phyloP scores from a whole-genome alignment of 257 asterid genomes.

The Sherardia arvensis region DNA sequence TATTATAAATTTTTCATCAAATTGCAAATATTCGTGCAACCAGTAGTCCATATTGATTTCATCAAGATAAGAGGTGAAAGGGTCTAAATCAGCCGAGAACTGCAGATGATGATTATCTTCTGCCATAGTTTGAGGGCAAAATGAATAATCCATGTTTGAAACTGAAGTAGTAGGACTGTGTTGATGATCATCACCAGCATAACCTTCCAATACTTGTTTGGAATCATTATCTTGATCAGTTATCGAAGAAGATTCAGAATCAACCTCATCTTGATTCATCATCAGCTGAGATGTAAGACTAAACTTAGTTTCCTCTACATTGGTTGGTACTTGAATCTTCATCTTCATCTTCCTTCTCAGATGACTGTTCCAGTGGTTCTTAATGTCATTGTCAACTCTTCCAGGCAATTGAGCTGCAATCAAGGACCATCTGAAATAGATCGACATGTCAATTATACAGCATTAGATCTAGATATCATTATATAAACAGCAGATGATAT shows the following conservation, averaged over 20 bases:
- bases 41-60: not conserved
- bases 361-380: not conserved
- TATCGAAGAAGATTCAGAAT: not conserved
- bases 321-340: not conserved
- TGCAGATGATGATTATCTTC: not conserved
- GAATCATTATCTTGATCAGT: not conserved
- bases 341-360: not conserved
- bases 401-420: not conserved
- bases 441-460: no score
- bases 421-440: constrained; percentile 1
- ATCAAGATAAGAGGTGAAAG: not conserved
- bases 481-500: no score
- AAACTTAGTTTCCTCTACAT: not conserved
- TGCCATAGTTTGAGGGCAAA: not conserved
- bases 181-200: not conserved
- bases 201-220: not conserved
- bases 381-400: not conserved
- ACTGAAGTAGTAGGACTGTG: no score
- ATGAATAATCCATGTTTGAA: not conserved
- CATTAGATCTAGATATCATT: no score
- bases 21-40: not conserved
- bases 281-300: not conserved
- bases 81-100: not conserved
- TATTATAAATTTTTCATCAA: not conserved
- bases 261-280: not conserved